Evolutionary conservation across 805 yeast species (phyloP).

Genomic region (Pichia heedii): DNA sequence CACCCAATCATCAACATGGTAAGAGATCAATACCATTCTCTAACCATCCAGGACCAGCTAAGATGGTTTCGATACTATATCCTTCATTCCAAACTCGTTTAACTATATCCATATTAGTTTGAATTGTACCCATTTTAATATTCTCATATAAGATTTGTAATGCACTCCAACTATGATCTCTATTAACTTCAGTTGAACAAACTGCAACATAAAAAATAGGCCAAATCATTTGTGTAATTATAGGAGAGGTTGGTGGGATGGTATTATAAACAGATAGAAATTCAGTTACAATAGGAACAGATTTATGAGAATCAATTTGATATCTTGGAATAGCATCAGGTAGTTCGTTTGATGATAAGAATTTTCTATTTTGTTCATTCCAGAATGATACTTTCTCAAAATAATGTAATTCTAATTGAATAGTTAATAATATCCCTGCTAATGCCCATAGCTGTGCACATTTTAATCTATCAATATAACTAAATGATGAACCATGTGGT

Average conservation of each 20-base stretch:
- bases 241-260: constrained; percentile 37
- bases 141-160: constrained; percentile 37
- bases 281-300: constrained; percentile 32
- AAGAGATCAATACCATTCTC: constrained; percentile 43
- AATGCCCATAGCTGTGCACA: constrained; percentile 53
- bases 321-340: constrained; percentile 8
- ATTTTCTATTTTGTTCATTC: constrained; percentile 2
- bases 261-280: constrained; percentile 39
- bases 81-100: constrained; percentile 40
- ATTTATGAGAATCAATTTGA: constrained; percentile 17
- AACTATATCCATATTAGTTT: constrained; percentile 34
- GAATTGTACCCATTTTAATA: constrained; percentile 47
- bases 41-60: constrained; percentile 37
- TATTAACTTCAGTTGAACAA: constrained; percentile 27
- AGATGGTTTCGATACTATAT: constrained; percentile 33
- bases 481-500: constrained; percentile 17
- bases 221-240: constrained; percentile 57
- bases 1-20: constrained; percentile 22
- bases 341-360: background rate
- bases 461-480: constrained; percentile 34
- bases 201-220: constrained; percentile 45
- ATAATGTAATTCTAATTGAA: constrained; percentile 8
- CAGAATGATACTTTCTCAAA: constrained; percentile 1
- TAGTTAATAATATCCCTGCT: constrained; percentile 17
- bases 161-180: constrained; percentile 23